Evolutionary conservation across 768 basidiomycete species (phyloP), one percentile per base, ranked within the genome.

Genomic region (Hydnomerulius pinastri): DNA sequence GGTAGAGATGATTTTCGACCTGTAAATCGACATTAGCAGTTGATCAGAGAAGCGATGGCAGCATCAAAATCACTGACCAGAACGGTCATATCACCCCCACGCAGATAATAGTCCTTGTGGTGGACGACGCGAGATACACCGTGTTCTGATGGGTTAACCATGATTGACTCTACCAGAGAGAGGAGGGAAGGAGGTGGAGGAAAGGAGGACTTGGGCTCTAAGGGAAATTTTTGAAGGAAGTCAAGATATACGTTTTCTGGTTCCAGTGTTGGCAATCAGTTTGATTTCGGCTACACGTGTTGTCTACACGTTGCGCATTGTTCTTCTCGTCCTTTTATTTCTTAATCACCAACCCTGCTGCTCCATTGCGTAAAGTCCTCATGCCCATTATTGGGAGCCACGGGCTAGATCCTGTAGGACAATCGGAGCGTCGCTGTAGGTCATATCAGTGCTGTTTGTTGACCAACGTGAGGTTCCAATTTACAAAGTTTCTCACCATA

Each of bases 1-100:
- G 69, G 53, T 83, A 87, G 0, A 79, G 67, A 4, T 71, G 64
- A 47, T 82, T 75, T 41, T 83, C 81, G 13, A 81, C 80, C 85
- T 87, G 56, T 17, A 41, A 62, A 46, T 21, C 8, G n/a, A 33
- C 8, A 20, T 63, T 27, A 66, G 61, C 49, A 51, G 40, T 15
- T 6, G 35, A 18, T 1, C 17, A 38, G 13, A 40, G 21, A 24
- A 30, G 12, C 7, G 28, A 30, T 13, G 17, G 12, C 18, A 17
- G 37, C 12, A 39, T 33, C n/a, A 12, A n/a, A 18, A 43, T 27
- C 17, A 70, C 79, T 51, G 54, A 84, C 85, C 43, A 82, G 53
- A 54, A 86, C 74, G 18, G 74, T 77, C 18, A 86, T 58, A 63
- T 88, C 85, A 4, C 78, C 86, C 0, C 78, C 77, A 29, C 71